These are phyloP conservation scores for Diaporthe citrichinensis DNA, from an alignment of 2,329 filamentous ascomycete genomes.

Conservation along the genomic window DNA sequence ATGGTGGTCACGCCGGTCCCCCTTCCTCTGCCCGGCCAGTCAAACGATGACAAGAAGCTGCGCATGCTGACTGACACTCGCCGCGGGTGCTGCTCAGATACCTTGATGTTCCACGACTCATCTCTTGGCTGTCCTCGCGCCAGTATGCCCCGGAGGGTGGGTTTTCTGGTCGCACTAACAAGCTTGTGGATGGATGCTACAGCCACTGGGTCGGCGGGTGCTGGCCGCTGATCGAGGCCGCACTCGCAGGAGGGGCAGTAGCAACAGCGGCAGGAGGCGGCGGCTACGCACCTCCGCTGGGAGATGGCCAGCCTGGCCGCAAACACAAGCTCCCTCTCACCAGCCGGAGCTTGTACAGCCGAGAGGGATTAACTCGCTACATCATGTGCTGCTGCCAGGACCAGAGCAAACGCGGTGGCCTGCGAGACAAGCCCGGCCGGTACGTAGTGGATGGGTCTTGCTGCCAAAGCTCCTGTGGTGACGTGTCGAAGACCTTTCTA, in stretches of 20 bases:
- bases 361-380: constrained; percentile 88
- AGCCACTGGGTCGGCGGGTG: constrained; percentile 98
- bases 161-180: constrained; percentile 94
- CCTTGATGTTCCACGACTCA: constrained; percentile 81
- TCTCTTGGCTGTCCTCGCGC: constrained; percentile 89
- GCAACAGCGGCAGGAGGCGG: constrained; percentile 58
- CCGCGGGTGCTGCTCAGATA: constrained; percentile 64
- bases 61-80: constrained; percentile 52
- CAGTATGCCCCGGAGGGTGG: constrained; percentile 94
- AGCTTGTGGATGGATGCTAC: constrained; percentile 98
- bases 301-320: constrained; percentile 33
- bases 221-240: constrained; percentile 91
- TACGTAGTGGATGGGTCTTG: constrained; percentile 60
- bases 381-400: constrained; percentile 92
- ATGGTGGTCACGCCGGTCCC: constrained; percentile 33
- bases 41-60: constrained; percentile 54
- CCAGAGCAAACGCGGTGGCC: constrained; percentile 77
- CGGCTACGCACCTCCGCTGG: constrained; percentile 42
- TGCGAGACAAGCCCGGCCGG: constrained; percentile 95
- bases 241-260: constrained; percentile 59
- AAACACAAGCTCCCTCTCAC: constrained; percentile 50
- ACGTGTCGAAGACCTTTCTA: constrained; percentile 29
- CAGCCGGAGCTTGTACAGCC: constrained; percentile 76
- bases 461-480: neutral
- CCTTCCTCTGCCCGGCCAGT: constrained; percentile 48